These are phyloP conservation scores for Porphyra umbilicalis DNA, from an alignment of 31 red algal species.

Conservation along the genomic window DNA sequence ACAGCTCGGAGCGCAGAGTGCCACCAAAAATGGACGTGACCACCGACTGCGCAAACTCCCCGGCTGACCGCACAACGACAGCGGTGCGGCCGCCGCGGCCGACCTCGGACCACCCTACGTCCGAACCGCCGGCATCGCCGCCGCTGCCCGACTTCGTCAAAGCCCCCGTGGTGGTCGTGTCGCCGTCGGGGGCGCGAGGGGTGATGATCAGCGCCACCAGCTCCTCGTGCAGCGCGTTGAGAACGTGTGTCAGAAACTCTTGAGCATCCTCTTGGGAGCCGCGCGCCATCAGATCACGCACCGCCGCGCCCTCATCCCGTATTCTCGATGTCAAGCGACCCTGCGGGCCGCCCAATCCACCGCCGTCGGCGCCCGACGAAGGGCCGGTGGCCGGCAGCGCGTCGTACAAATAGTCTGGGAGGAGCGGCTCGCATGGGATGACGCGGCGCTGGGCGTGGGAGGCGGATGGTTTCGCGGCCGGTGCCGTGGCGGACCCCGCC, in stretches of 20 bases:
- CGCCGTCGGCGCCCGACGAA: neutral
- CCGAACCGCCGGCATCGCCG: neutral
- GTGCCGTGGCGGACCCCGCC: neutral
- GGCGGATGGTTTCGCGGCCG: neutral
- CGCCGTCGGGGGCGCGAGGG: neutral
- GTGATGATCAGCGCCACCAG: constrained; percentile 8
- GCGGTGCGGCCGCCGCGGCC: constrained; percentile 63
- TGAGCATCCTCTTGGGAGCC: constrained; percentile 91
- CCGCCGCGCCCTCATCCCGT: constrained; percentile 2
- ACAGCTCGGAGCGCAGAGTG: constrained; percentile 63
- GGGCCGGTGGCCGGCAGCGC: neutral
- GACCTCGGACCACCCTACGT: constrained; percentile 75
- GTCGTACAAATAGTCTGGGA: constrained; percentile 14
- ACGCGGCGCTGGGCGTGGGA: neutral
- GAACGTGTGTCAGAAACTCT: constrained; percentile 82
- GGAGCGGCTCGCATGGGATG: neutral
- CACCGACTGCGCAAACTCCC: constrained; percentile 26
- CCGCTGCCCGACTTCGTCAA: neutral
- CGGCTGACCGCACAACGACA: constrained; percentile 36
- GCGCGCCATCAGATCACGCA: constrained; percentile 6
- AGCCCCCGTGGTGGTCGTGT: neutral
- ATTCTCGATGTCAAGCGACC: neutral
- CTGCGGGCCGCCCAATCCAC: neutral
- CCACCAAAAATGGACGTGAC: constrained; percentile 81
- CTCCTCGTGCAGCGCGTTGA: constrained; percentile 88